These are phyloP conservation scores for Rhizopogon parksii DNA, from an alignment of 1,284 basidiomycete species.

Conservation along the genomic window DNA sequence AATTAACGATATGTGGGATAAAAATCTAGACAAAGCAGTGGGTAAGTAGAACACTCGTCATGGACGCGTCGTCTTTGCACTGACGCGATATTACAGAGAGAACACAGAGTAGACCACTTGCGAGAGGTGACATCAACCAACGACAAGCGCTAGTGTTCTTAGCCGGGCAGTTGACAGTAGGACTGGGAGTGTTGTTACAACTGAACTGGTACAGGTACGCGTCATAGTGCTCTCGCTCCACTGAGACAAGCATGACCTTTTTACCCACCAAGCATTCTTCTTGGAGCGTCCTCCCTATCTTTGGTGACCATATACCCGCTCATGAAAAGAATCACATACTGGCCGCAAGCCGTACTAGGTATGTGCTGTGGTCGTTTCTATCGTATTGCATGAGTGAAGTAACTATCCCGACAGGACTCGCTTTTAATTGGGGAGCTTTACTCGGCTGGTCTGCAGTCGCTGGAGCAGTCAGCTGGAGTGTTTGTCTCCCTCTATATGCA, in stretches of 20 bases:
- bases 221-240: background rate
- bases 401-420: constrained; percentile 53
- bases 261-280: constrained; percentile 58
- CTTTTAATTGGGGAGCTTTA: constrained; percentile 97
- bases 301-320: constrained; percentile 89
- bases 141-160: constrained; percentile 81
- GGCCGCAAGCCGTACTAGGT: constrained; percentile 95
- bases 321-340: constrained; percentile 97
- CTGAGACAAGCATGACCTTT: background rate
- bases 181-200: constrained; percentile 86
- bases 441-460: constrained; percentile 95
- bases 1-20: constrained; percentile 99
- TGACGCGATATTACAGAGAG: constrained; percentile 26
- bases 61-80: background rate
- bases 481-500: constrained; percentile 84
- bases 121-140: constrained; percentile 75
- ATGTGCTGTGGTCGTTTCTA: constrained; percentile 17
- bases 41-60: constrained; percentile 48
- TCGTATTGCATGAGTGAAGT: background rate
- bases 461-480: constrained; percentile 74
- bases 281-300: constrained; percentile 87
- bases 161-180: constrained; percentile 75
- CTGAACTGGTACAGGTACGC: constrained; percentile 90
- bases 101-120: constrained; percentile 54
- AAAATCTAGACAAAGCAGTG: constrained; percentile 84